phyloP scores from a whole-genome alignment of 208 protist species.

The Acanthamoeba sp. region DNA sequence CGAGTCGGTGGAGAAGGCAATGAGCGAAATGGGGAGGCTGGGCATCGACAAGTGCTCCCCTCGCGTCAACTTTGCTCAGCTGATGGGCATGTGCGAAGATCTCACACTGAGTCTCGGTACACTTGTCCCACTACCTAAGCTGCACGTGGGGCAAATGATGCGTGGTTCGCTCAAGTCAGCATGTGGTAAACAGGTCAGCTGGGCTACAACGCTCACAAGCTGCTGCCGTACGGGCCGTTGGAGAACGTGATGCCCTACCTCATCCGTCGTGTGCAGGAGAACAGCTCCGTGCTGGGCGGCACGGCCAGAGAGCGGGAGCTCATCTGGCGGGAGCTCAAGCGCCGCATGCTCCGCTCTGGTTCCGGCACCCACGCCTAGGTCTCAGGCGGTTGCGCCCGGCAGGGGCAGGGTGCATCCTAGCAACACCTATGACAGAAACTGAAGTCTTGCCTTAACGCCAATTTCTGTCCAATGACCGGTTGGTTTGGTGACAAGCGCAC shows the following conservation, averaged over 20 bases:
- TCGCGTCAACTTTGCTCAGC: slow-evolving; percentile 54
- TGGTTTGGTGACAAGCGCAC: too few species aligned
- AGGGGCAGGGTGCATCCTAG: too few species aligned
- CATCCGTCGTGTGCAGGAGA: slow-evolving; percentile 59
- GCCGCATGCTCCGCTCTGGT: background rate
- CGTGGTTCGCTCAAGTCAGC: too few species aligned
- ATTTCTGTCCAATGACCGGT: too few species aligned
- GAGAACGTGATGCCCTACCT: slow-evolving; percentile 69
- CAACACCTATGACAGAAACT: too few species aligned
- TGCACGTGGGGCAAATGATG: too few species aligned
- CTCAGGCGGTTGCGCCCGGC: too few species aligned
- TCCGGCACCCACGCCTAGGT: too few species aligned
- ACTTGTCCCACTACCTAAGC: background rate
- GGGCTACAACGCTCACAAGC: slow-evolving; percentile 61
- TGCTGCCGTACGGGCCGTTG: slow-evolving; percentile 59
- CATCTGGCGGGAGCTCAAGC: slow-evolving; percentile 34
- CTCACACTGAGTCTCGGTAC: slow-evolving; percentile 29
- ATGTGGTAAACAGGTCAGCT: background rate
- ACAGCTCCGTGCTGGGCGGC: slow-evolving; percentile 53
- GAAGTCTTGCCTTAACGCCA: too few species aligned
- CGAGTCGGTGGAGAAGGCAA: slow-evolving; percentile 1
- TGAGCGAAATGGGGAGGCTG: background rate
- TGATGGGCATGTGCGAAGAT: slow-evolving; percentile 68
- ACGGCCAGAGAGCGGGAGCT: slow-evolving; percentile 32
- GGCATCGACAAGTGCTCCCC: background rate